phyloP scores from a whole-genome alignment of 83 land plant genomes.

The Thuja plicata region DNA sequence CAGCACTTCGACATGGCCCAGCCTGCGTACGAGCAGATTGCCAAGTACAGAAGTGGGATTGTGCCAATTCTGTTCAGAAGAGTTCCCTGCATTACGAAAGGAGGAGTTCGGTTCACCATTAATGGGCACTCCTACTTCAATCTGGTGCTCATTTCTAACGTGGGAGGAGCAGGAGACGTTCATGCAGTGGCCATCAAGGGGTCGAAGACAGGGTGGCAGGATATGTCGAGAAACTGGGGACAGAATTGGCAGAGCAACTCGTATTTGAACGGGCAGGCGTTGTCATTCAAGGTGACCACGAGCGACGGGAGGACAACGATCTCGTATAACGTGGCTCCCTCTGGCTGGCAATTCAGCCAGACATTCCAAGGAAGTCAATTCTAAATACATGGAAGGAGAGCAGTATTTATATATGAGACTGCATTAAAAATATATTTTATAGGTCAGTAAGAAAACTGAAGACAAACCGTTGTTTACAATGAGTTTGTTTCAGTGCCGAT shows the following conservation, averaged over 20 bases:
- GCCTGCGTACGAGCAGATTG: neutral
- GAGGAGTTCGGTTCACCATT: neutral
- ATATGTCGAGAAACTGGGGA: neutral
- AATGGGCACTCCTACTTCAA: conserved; percentile 11
- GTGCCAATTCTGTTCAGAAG: conserved; percentile 8
- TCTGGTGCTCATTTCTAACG: neutral
- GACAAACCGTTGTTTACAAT: too few relatives aligned
- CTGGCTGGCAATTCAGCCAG: neutral
- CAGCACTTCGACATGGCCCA: neutral
- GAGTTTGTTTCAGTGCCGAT: too few relatives aligned
- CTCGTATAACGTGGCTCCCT: neutral
- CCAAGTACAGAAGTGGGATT: neutral
- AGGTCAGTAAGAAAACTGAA: too few relatives aligned
- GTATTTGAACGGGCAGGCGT: neutral
- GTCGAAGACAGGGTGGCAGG: neutral
- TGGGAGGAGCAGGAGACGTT: conserved; percentile 6
- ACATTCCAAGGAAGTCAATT: neutral
- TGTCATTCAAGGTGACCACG: neutral
- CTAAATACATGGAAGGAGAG: neutral
- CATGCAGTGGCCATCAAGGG: neutral
- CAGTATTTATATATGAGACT: too few relatives aligned
- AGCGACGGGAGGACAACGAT: neutral
- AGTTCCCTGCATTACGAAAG: neutral
- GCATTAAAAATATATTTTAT: too few relatives aligned
- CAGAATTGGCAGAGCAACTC: conserved; percentile 6